Percentiles rank a stretch among this genome's conserved stretches.
Conservation (phyloP, 106 monocot genomes). For the Dioscorea dumetorum region DNA sequence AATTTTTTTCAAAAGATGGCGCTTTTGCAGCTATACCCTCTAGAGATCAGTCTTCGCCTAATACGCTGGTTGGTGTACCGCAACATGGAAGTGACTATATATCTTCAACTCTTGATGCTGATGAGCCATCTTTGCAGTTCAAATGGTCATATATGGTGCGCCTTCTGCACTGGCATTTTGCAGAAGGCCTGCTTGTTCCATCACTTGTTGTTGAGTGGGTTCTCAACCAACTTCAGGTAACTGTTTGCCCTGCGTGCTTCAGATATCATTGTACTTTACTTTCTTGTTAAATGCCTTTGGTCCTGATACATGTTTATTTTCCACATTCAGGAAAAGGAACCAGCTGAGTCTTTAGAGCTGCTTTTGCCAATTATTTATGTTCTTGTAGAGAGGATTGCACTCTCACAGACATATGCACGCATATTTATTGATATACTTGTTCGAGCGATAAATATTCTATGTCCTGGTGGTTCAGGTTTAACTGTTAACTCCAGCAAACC, state of each 20-base stretch:
- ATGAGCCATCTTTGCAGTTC: constrained; percentile 52
- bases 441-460: constrained; percentile 47
- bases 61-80: constrained; percentile 15
- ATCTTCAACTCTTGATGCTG: constrained; percentile 27
- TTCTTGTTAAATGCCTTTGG: background rate
- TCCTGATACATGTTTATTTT: constrained; percentile 10
- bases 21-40: constrained; percentile 15
- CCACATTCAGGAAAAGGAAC: constrained; percentile 74
- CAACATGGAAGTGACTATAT: constrained; percentile 38
- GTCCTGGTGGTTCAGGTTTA: constrained; percentile 15
- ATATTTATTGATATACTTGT: constrained; percentile 66
- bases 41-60: constrained; percentile 51
- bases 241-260: background rate
- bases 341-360: constrained; percentile 65
- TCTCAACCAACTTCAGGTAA: constrained; percentile 82
- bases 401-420: constrained; percentile 74
- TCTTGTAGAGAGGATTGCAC: constrained; percentile 53
- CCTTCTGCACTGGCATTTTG: constrained; percentile 71
- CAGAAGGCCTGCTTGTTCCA: constrained; percentile 75
- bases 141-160: constrained; percentile 89
- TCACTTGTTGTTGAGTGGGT: constrained; percentile 78
- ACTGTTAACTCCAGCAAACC: constrained; percentile 26
- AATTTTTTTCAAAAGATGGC: constrained; percentile 67
- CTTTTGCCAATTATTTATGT: constrained; percentile 71
- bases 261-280: background rate